Base-by-base conservation (phyloP, 139 green algal genomes). In the Astrephomene gubernaculifera region DNA sequence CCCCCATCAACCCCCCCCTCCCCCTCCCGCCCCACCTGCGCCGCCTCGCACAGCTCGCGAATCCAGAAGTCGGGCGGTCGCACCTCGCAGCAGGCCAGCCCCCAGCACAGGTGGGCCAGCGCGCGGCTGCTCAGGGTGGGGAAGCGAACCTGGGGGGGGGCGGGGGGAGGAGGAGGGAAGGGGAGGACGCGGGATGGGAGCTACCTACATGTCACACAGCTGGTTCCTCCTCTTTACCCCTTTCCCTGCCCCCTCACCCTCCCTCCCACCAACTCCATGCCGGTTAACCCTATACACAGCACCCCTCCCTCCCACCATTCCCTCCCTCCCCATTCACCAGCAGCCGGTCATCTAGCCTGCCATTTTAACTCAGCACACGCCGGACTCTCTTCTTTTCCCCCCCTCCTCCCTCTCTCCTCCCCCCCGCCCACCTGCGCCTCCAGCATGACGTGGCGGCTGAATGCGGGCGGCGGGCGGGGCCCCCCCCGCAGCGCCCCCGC, bases 21-120 rank as follows among this genome's bases (percentile, higher is more conserved):
- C 14, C 65, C 2, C 65, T 6, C 29, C 25, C 9, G 2, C 3
- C 73, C 57, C 52, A 71, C 74, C 74, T 31, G 31, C 2, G 53
- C 54, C 74, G 74, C 74, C 21, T 41, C 53, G 49, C 25, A 57
- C 10, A 71, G 41, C 4, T 82, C 74, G 10, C 38, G 35, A 24
- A 82, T 17, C 74, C 74, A 82, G 74, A 82, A 82, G 0, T 9
- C n/a, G 29, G 74, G 74, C 38, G 74, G 74, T 29, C 22, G 61
- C 27, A 52, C 39, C 36, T 82, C 74, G 12, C 29, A 44, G 54
- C 35, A 60, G 49, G 21, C 24, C 38, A 82, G 74, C 27, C 54
- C 74, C 74, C 74, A 82, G 38, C 38, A 54, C 39, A 82, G 29
- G 74, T 82, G 74, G 27, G 74, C 74, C 74, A 82, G 53, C 2